phyloP scores from a whole-genome alignment of 257 asterid species.

The Solanum virginianum region DNA sequence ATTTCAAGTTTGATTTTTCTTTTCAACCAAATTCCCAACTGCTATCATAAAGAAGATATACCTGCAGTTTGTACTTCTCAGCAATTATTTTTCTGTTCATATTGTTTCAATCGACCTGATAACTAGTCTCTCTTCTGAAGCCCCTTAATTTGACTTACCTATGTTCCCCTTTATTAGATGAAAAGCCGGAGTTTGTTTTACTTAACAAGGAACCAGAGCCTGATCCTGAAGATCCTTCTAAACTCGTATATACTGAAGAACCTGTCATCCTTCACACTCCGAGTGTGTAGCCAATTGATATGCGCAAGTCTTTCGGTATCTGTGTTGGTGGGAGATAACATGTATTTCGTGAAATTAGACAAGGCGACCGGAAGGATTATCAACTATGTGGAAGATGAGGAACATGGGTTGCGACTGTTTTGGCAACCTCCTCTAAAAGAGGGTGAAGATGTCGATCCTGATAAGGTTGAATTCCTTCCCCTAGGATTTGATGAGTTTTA shows the following conservation, averaged over 20 bases:
- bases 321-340: too few species aligned
- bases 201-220: constrained; percentile 80
- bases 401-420: constrained; percentile 67
- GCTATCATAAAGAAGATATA: neutral
- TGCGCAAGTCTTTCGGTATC: too few species aligned
- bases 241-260: constrained; percentile 54
- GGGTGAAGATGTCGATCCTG: constrained; percentile 51
- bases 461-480: constrained; percentile 57
- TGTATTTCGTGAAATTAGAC: too few species aligned
- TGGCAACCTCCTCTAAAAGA: constrained; percentile 69
- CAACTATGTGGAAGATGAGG: constrained; percentile 82
- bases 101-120: neutral
- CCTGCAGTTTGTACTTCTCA: neutral
- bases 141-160: neutral
- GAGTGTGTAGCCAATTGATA: too few species aligned
- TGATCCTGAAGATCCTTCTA: constrained; percentile 85
- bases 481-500: constrained; percentile 84
- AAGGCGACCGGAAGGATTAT: constrained; percentile 79
- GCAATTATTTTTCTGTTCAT: neutral
- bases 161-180: constrained; percentile 30
- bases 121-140: neutral
- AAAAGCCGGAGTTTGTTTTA: constrained; percentile 66
- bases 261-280: constrained; percentile 88
- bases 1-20: neutral
- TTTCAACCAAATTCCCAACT: neutral